phyloP scores from a whole-genome alignment of 306 rosid species.

The Sechiopsis laciniata region DNA sequence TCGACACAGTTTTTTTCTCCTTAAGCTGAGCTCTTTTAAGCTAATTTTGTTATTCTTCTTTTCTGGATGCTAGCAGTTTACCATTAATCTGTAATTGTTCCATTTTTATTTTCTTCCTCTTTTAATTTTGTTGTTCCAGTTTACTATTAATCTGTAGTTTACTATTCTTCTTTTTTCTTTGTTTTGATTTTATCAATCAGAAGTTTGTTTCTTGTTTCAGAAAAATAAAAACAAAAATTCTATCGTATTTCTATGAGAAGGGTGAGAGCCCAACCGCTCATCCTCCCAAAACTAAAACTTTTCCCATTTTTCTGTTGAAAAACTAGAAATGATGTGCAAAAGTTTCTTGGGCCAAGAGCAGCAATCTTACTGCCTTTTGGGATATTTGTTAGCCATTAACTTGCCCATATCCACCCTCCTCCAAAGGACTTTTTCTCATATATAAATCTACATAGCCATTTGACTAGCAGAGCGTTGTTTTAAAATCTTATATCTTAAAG shows the following conservation, averaged over 20 bases:
- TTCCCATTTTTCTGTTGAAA: background rate
- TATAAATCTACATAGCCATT: background rate
- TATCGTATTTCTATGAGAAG: background rate
- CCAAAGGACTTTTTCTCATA: background rate
- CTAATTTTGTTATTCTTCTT: constrained; percentile 10
- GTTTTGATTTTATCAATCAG: too few species aligned
- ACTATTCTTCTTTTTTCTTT: too few species aligned
- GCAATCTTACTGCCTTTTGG: constrained; percentile 3
- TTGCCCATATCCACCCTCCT: constrained; percentile 1
- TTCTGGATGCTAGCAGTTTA: background rate
- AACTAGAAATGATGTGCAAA: background rate
- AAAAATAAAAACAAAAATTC: background rate
- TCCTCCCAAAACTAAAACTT: background rate
- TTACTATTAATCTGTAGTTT: too few species aligned
- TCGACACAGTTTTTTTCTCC: constrained; percentile 19
- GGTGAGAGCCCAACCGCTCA: background rate
- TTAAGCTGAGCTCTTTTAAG: constrained; percentile 10
- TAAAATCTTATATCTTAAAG: background rate
- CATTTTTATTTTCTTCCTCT: background rate
- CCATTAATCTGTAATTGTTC: background rate
- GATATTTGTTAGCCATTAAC: constrained; percentile 4
- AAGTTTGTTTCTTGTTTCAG: too few species aligned
- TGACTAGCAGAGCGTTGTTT: background rate
- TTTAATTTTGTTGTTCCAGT: background rate
- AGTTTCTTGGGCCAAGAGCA: background rate